These are phyloP conservation scores for Calycina herbarum DNA, from an alignment of 2,329 filamentous ascomycete genomes.

Conservation along the genomic window DNA sequence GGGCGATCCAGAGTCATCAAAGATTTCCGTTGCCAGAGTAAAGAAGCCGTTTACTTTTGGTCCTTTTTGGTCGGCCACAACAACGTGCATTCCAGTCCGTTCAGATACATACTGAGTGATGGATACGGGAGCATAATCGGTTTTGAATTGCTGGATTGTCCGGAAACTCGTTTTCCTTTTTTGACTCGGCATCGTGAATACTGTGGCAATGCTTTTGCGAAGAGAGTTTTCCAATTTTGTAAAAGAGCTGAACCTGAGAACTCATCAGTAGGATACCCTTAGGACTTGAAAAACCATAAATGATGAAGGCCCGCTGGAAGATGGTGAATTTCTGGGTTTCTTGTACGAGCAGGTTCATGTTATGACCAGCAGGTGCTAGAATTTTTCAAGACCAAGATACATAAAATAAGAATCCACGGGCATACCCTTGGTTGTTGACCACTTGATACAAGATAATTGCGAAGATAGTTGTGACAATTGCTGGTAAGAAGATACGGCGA, in stretches of 20 bases:
- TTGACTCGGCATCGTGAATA: conserved; percentile 54
- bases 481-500: neutral
- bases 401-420: neutral
- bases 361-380: neutral
- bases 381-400: neutral
- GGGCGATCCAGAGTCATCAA: conserved; percentile 92
- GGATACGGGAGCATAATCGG: conserved; percentile 83
- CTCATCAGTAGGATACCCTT: neutral
- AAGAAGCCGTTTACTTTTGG: conserved; percentile 97
- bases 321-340: too few species aligned
- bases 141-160: conserved; percentile 80
- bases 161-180: conserved; percentile 65
- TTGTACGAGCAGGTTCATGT: too few species aligned
- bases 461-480: conserved; percentile 23
- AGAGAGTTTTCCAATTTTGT: conserved; percentile 1
- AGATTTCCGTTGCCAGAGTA: conserved; percentile 92
- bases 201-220: neutral
- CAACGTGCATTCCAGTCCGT: conserved; percentile 89
- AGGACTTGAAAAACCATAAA: neutral
- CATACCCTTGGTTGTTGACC: conserved; percentile 27
- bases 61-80: conserved; percentile 87
- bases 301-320: neutral
- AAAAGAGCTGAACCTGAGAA: conserved; percentile 10
- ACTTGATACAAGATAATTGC: conserved; percentile 26
- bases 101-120: conserved; percentile 97